phyloP scores from a whole-genome alignment of 2,329 filamentous ascomycete genomes.

The Colletotrichum liriopes region DNA sequence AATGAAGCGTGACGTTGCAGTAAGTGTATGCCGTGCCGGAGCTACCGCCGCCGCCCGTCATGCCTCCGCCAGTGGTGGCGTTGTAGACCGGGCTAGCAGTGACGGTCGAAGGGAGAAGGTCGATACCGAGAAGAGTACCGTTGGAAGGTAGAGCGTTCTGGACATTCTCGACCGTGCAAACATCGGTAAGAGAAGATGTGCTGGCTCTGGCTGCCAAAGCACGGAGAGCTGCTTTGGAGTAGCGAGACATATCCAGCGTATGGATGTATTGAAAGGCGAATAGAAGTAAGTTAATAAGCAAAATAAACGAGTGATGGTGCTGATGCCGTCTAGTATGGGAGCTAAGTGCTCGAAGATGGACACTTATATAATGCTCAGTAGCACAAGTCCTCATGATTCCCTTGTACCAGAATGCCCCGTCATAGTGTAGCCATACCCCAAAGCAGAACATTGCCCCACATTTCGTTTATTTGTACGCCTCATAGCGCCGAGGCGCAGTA shows the following conservation, averaged over 20 bases:
- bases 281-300: background rate
- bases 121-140: conserved; percentile 48
- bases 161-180: conserved; percentile 46
- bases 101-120: conserved; percentile 44
- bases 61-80: conserved; percentile 47
- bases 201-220: conserved; percentile 38
- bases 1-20: conserved; percentile 64
- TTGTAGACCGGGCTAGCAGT: conserved; percentile 30
- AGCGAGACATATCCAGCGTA: conserved; percentile 10
- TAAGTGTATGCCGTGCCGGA: conserved; percentile 54
- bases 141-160: conserved; percentile 45
- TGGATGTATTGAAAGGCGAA: background rate
- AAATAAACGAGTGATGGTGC: background rate
- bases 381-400: background rate
- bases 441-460: conserved; percentile 6
- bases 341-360: background rate
- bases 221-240: conserved; percentile 21
- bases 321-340: background rate
- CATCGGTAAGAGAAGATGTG: conserved; percentile 43
- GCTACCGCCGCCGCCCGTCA: conserved; percentile 49
- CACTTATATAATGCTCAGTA: conserved; percentile 2
- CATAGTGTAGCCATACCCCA: background rate
- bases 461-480: conserved; percentile 17
- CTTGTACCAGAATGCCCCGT: background rate
- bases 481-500: conserved; percentile 35